These are phyloP conservation scores for Amanita molliuscula DNA, from an alignment of 768 basidiomycete genomes.

Conservation along the genomic window DNA sequence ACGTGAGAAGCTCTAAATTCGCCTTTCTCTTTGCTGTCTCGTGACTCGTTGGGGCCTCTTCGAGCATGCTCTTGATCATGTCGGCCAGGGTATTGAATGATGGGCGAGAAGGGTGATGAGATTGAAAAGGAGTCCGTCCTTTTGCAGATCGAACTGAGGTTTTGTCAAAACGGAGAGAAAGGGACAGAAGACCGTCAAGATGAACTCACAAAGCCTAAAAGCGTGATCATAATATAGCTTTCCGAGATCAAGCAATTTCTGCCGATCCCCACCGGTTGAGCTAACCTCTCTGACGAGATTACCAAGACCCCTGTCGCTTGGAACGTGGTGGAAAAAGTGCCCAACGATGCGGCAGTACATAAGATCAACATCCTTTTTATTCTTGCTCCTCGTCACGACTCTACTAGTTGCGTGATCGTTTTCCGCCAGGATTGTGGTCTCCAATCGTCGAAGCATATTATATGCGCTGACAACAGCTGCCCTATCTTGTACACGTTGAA, in stretches of 20 bases:
- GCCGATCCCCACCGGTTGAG: slow-evolving; percentile 4
- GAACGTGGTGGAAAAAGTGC: slow-evolving; percentile 14
- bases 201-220: slow-evolving; percentile 17
- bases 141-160: slow-evolving; percentile 1
- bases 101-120: slow-evolving; percentile 7
- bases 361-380: slow-evolving; percentile 10
- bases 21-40: slow-evolving; percentile 10
- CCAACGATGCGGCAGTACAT: slow-evolving; percentile 16
- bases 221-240: slow-evolving; percentile 18
- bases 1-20: not conserved
- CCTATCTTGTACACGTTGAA: not conserved
- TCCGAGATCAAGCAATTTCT: slow-evolving; percentile 13
- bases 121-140: slow-evolving; percentile 2
- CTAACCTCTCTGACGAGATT: slow-evolving; percentile 10
- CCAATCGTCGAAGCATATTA: slow-evolving; percentile 11
- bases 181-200: slow-evolving; percentile 1
- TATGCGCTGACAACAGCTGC: slow-evolving; percentile 12
- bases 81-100: slow-evolving; percentile 15
- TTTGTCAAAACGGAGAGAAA: slow-evolving; percentile 1
- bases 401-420: not conserved
- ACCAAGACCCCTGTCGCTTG: slow-evolving; percentile 6
- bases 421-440: slow-evolving; percentile 7
- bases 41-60: slow-evolving; percentile 11
- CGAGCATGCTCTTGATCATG: slow-evolving; percentile 13
- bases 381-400: not conserved